phyloP scores from a whole-genome alignment of 371 early-diverging fungal species.

The Umbelopsis sp. region DNA sequence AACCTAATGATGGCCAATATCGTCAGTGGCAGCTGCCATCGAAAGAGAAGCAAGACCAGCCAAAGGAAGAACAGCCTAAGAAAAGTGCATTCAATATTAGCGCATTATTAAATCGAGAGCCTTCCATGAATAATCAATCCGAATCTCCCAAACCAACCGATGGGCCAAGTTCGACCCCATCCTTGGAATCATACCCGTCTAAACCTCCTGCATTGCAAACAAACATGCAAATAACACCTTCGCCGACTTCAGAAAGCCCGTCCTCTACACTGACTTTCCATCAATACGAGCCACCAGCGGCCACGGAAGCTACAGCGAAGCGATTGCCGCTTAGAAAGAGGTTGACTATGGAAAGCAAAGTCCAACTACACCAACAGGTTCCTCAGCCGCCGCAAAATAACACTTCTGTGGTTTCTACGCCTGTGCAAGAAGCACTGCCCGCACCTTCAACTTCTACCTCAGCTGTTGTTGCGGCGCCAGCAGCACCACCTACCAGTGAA shows the following conservation, averaged over 20 bases:
- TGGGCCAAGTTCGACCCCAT: neutral
- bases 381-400: neutral
- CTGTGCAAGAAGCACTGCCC: neutral
- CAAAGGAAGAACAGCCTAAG: neutral
- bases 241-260: neutral
- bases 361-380: slow-evolving; percentile 15
- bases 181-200: neutral
- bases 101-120: slow-evolving; percentile 5
- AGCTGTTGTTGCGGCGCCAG: neutral
- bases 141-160: neutral
- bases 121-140: neutral
- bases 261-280: neutral
- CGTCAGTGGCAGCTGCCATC: slow-evolving; percentile 9
- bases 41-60: neutral
- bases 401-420: neutral
- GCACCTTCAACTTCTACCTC: neutral
- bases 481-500: neutral
- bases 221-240: neutral
- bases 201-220: neutral
- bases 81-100: neutral
- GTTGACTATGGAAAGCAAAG: slow-evolving; percentile 18
- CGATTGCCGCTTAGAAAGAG: slow-evolving; percentile 17
- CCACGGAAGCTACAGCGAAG: slow-evolving; percentile 11
- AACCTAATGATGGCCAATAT: neutral
- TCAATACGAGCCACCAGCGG: slow-evolving; percentile 5